Percentiles rank a stretch among this genome's conserved stretches.
These are phyloP conservation scores for Mentha longifolia DNA, from an alignment of 257 asterid genomes.

Conservation along the genomic window DNA sequence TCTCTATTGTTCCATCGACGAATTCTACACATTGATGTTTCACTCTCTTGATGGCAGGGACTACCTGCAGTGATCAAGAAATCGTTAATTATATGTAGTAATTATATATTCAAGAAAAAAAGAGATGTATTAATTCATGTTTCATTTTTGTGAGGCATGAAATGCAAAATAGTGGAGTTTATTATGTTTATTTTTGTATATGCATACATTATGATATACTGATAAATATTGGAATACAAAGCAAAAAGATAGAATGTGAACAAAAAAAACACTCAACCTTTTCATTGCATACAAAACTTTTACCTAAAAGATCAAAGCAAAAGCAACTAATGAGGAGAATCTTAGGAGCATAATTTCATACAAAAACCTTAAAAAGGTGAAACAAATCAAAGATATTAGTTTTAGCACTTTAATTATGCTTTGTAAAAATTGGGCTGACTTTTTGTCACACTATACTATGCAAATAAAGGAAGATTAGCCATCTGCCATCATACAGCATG, in stretches of 20 bases:
- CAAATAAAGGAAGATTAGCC: neutral
- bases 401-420: neutral
- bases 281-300: neutral
- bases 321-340: conserved; percentile 1
- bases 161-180: neutral
- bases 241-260: neutral
- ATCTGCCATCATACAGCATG: neutral
- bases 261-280: neutral
- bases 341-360: conserved; percentile 5
- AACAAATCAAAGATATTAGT: neutral
- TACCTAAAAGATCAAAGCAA: neutral
- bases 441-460: neutral
- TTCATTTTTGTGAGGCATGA: neutral
- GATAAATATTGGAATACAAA: neutral
- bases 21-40: conserved; percentile 50
- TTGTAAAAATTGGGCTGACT: conserved; percentile 11
- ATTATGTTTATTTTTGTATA: neutral
- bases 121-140: neutral
- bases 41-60: conserved; percentile 51
- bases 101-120: neutral
- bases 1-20: conserved; percentile 52
- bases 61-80: conserved; percentile 35
- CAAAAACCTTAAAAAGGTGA: conserved; percentile 16
- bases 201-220: neutral
- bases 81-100: too few species aligned